These are phyloP conservation scores for Colletotrichum plurivorum DNA, from an alignment of 2,329 filamentous ascomycete species.

Conservation along the genomic window DNA sequence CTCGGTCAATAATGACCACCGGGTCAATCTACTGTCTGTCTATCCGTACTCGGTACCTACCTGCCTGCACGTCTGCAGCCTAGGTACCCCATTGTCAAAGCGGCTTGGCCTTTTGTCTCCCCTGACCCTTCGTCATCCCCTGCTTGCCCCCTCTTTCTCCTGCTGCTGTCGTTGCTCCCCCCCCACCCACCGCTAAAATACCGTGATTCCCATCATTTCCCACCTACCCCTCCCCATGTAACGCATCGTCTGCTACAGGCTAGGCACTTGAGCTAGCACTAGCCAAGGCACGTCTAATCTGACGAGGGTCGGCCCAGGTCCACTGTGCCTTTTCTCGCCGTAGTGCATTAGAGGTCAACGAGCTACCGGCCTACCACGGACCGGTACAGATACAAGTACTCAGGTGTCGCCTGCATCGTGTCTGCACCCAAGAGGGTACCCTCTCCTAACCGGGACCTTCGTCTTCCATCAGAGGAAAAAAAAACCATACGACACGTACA, in stretches of 20 bases:
- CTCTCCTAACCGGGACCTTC: not conserved
- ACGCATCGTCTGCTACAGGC: slow-evolving; percentile 30
- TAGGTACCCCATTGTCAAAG: too few species aligned
- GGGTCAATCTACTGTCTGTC: too few species aligned
- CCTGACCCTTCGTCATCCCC: slow-evolving; percentile 9
- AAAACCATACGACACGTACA: not conserved
- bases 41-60: too few species aligned
- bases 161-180: not conserved
- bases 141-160: slow-evolving; percentile 8
- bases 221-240: slow-evolving; percentile 30
- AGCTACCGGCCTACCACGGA: not conserved
- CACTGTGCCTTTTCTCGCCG: slow-evolving; percentile 6
- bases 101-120: not conserved
- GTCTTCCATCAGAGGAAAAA: not conserved
- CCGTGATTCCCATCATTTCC: slow-evolving; percentile 15
- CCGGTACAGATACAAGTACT: slow-evolving; percentile 8
- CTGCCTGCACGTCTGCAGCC: too few species aligned
- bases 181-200: slow-evolving; percentile 3
- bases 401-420: not conserved
- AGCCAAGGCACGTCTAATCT: slow-evolving; percentile 17
- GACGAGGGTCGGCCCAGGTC: not conserved
- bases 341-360: not conserved
- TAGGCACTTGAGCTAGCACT: slow-evolving; percentile 19
- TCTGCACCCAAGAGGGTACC: slow-evolving; percentile 1
- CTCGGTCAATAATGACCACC: too few species aligned